Conservation (phyloP, 2,329 filamentous ascomycete genomes). For the Alternaria metachromatica region DNA sequence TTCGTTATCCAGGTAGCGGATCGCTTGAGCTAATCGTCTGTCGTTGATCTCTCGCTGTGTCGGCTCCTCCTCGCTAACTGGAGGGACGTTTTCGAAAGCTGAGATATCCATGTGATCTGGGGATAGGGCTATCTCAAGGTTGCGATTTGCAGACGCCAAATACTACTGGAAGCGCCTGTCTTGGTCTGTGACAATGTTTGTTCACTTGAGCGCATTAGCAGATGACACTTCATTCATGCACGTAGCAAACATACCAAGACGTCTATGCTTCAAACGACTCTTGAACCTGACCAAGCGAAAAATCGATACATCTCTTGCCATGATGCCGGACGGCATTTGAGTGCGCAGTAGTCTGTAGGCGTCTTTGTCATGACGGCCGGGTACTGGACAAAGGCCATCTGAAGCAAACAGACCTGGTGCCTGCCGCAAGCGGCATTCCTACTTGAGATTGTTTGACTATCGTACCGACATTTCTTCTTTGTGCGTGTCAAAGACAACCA, state of each 20-base stretch:
- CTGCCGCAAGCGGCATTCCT: conserved; percentile 26
- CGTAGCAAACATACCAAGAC: conserved; percentile 11
- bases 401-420: conserved; percentile 23
- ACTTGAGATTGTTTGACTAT: conserved; percentile 10
- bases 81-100: conserved; percentile 8
- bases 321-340: conserved; percentile 5
- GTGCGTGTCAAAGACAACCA: conserved; percentile 14
- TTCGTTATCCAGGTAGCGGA: conserved; percentile 34
- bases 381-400: conserved; percentile 24
- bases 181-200: neutral
- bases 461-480: conserved; percentile 18
- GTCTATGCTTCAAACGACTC: neutral
- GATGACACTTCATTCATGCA: neutral
- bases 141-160: conserved; percentile 10
- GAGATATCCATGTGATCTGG: conserved; percentile 12
- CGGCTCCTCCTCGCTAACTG: conserved; percentile 4
- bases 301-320: neutral
- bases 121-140: neutral
- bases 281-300: neutral
- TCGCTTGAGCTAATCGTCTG: conserved; percentile 32
- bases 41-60: conserved; percentile 24
- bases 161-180: neutral
- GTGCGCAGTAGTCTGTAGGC: neutral
- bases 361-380: conserved; percentile 27
- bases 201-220: conserved; percentile 1